A percentile compares a stretch with the other conserved stretches of the same genome.
These are phyloP conservation scores for Populus pruinosa DNA, from an alignment of 345 rosid genomes.

Conservation along the genomic window DNA sequence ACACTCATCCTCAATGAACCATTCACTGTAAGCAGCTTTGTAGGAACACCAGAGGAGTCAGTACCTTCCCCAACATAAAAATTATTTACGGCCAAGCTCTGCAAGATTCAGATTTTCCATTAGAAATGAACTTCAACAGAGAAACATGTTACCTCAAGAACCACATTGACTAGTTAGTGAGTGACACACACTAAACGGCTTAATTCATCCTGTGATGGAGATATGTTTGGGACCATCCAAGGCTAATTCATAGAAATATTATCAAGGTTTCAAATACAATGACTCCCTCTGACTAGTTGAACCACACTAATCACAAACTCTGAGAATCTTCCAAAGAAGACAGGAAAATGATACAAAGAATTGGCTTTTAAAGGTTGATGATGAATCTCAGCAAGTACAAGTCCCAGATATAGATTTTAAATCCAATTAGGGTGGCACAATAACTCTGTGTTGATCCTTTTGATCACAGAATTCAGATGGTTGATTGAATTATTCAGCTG, in stretches of 20 bases:
- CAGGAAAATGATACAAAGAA: neutral
- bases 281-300: neutral
- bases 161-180: neutral
- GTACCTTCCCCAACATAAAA: constrained; percentile 66
- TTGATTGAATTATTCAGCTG: neutral
- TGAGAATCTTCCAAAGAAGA: neutral
- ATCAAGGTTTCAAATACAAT: neutral
- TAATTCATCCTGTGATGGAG: neutral
- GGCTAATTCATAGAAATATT: neutral
- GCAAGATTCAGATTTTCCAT: constrained; percentile 22
- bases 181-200: neutral
- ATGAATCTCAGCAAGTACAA: neutral
- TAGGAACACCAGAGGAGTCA: constrained; percentile 69
- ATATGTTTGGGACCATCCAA: neutral
- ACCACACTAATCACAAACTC: neutral
- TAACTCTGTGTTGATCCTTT: neutral
- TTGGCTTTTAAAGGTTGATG: neutral
- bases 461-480: neutral
- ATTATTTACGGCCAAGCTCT: constrained; percentile 62
- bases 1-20: constrained; percentile 53
- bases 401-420: neutral
- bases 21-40: constrained; percentile 68
- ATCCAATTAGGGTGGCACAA: neutral
- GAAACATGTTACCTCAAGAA: neutral
- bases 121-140: neutral